Base-by-base conservation (phyloP, 495 filamentous ascomycete genomes). In the Penicillium pancosmium region DNA sequence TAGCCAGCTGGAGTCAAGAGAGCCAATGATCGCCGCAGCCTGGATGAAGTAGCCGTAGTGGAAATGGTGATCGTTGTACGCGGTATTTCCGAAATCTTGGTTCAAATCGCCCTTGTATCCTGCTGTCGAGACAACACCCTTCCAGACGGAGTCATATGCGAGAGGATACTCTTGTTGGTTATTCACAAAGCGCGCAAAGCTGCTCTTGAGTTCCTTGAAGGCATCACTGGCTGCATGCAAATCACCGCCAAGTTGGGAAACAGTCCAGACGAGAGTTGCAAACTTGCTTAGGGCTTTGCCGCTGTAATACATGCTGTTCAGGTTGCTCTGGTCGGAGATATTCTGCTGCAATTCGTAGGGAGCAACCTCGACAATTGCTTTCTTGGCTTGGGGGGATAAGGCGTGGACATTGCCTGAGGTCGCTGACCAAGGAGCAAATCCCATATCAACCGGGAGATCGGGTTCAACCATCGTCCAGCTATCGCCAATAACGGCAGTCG, bases 31-130 rank as follows among this genome's bases (percentile, higher is more conserved):
- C 9, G 94, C 89, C 9, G 92, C 94, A 1, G 92, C 82, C 57
- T 91, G 91, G 69, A 98, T 88, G 74, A 95, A 96, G 71, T 98
- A 97, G 56, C 78, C 80, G 61, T 84, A 89, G 67, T 96, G 95
- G 76, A 98, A 98, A 71, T 98, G 95, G 66, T 98, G 95, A 67
- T 98, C 94, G 67, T 97, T 97, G 79, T 96, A 97, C 60, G 85
- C 85, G 2, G 86, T 86, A 65, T 93, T 92, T 52, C 91, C 91
- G 68, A 93, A 94, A 66, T 95, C 91, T 41, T 73, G 81, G 41
- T 87, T 86, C 6, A 80, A 62, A 63, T 96, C 85, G 10, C 88
- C 91, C n/a, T 72, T 68, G 69, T 96, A 98, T 8, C 86, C 85
- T 2, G 90, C 91, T 7, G 86, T 84, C 5, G 90, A 93, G 13